These are phyloP conservation scores for Agaricus subrufescens DNA, from an alignment of 768 basidiomycete genomes.

Conservation along the genomic window DNA sequence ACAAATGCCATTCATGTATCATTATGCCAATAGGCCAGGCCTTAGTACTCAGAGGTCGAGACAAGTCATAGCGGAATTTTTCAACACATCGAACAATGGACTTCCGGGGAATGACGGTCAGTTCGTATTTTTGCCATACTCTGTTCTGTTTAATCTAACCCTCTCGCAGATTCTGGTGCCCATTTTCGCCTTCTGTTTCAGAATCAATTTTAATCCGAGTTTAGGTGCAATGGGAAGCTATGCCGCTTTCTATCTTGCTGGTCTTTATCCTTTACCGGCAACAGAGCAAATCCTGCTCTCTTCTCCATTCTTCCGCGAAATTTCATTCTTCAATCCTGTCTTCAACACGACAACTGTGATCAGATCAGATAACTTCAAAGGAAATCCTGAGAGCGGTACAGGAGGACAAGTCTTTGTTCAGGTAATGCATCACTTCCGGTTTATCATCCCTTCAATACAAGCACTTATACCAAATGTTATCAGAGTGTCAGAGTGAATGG, in stretches of 20 bases:
- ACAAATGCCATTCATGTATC: slow-evolving; percentile 68
- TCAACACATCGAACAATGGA: slow-evolving; percentile 52
- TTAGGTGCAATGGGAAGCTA: slow-evolving; percentile 62
- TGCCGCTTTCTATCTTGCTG: slow-evolving; percentile 52
- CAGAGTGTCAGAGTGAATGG: slow-evolving; percentile 58
- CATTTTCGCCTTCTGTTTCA: not conserved
- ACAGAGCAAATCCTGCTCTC: slow-evolving; percentile 56
- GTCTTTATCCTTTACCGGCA: slow-evolving; percentile 60
- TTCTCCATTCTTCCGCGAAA: slow-evolving; percentile 55
- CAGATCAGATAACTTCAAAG: slow-evolving; percentile 40
- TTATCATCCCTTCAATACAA: not conserved
- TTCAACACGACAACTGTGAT: slow-evolving; percentile 57
- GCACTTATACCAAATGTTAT: not conserved
- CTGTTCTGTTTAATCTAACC: not conserved
- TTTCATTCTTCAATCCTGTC: slow-evolving; percentile 58
- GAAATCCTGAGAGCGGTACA: slow-evolving; percentile 46
- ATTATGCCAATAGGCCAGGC: slow-evolving; percentile 59
- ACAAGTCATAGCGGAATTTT: slow-evolving; percentile 49
- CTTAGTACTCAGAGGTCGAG: slow-evolving; percentile 52
- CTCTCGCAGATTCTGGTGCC: slow-evolving; percentile 21
- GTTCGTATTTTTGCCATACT: slow-evolving; percentile 9
- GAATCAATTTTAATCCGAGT: slow-evolving; percentile 7
- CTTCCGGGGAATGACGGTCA: slow-evolving; percentile 64
- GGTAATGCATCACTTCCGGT: slow-evolving; percentile 22
- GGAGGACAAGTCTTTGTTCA: slow-evolving; percentile 55